These are phyloP conservation scores for Pichia sp. DNA, from an alignment of 1,139 yeast genomes.

Conservation along the genomic window DNA sequence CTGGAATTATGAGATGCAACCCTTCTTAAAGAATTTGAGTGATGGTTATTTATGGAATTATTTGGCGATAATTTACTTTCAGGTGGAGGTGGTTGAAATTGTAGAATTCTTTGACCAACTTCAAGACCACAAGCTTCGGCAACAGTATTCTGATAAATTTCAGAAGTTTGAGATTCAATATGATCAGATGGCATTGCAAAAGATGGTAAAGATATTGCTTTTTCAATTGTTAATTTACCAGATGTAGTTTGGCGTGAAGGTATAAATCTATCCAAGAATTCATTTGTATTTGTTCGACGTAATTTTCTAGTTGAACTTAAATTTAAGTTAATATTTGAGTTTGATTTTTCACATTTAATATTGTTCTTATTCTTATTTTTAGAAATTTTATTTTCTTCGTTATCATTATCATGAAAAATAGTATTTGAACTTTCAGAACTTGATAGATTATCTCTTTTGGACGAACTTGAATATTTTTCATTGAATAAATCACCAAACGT, in stretches of 20 bases:
- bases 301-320: conserved; percentile 19
- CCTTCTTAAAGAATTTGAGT: conserved; percentile 13
- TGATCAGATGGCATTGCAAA: conserved; percentile 43
- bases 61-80: too few species aligned
- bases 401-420: neutral
- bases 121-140: conserved; percentile 94
- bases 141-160: conserved; percentile 74
- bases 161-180: conserved; percentile 62
- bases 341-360: neutral
- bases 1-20: conserved; percentile 19
- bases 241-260: conserved; percentile 47
- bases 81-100: conserved; percentile 86
- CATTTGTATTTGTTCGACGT: conserved; percentile 29
- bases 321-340: conserved; percentile 14
- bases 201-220: conserved; percentile 16
- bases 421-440: neutral
- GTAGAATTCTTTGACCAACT: conserved; percentile 75
- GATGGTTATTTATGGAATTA: too few species aligned
- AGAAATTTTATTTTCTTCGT: conserved; percentile 4
- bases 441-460: too few species aligned
- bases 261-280: conserved; percentile 41
- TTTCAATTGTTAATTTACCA: conserved; percentile 33
- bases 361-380: conserved; percentile 1
- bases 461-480: conserved; percentile 13
- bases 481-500: conserved; percentile 14